Percentiles rank a stretch among this genome's conserved stretches.
Conservation (phyloP, 1,284 basidiomycete genomes). For the Tylopilus orsonianus region DNA sequence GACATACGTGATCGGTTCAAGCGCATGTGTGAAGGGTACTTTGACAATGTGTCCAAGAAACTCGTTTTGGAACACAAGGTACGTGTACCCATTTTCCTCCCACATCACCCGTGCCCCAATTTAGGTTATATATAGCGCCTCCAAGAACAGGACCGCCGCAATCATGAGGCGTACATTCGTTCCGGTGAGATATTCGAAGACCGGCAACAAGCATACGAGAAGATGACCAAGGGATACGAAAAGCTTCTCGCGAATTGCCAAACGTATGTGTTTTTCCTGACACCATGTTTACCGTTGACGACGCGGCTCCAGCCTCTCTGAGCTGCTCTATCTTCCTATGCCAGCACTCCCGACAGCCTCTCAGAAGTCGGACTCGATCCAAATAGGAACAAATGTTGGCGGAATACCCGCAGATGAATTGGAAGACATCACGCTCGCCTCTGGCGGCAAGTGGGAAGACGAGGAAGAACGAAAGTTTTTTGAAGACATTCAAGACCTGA, state of each 20-base stretch:
- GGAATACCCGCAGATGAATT: constrained; percentile 47
- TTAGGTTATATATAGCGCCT: constrained; percentile 58
- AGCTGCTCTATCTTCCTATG: constrained; percentile 79
- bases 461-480: constrained; percentile 96
- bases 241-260: constrained; percentile 85
- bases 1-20: constrained; percentile 88
- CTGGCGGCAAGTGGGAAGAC: constrained; percentile 94
- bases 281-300: constrained; percentile 4
- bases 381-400: constrained; percentile 59
- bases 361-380: constrained; percentile 76
- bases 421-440: constrained; percentile 52
- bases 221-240: constrained; percentile 95
- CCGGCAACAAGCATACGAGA: constrained; percentile 96
- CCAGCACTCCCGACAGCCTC: constrained; percentile 81
- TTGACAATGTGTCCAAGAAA: constrained; percentile 88
- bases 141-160: constrained; percentile 94
- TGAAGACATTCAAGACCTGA: constrained; percentile 90
- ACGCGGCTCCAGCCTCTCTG: constrained; percentile 67
- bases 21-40: constrained; percentile 92
- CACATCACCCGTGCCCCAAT: background rate
- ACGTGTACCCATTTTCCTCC: constrained; percentile 25
- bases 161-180: constrained; percentile 98
- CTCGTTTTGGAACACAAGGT: constrained; percentile 90
- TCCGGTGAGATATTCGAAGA: constrained; percentile 99
- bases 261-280: constrained; percentile 49